Base-by-base conservation (phyloP, 306 rosid species). In the Malus sieversii region DNA sequence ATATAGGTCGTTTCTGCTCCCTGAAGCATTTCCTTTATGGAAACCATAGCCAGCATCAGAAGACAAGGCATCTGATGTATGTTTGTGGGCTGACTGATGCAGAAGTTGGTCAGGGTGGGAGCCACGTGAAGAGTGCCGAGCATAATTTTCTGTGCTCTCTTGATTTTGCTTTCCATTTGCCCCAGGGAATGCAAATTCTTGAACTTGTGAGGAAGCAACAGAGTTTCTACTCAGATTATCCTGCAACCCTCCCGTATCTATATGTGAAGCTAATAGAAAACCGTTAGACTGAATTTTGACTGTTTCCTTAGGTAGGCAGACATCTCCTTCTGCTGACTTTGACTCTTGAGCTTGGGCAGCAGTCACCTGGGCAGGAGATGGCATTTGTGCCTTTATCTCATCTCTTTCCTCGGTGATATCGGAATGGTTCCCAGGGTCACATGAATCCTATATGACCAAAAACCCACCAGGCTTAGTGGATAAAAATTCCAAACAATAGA, bases 401-500 rank as follows among this genome's bases (percentile, higher is more conserved):
- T 90, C 93, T 85, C 90, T 88, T 77, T 92, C 95, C 72, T 94
- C 95, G 6, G 95, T 87, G 79, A 89, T 59, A 81, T 94, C 97
- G 38, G 97, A 95, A 77, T 84, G 97, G 82, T 86, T 95, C 58
- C 92, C 97, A 19, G 78, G 97, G 86, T 90, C 96, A 78, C 87
- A 89, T 0, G 93, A 90, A 75, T 92, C 97, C 98, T 95, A 82
- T 70, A 78, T 35, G 68, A 66, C 70, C 81, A 80, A 83, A 33
- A 46, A 53, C 25, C 78, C 68, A 70, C 71, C 25, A 75, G 32
- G 73, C 66, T 73, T 71, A 75, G 70, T 63, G 71, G 65, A 58
- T 27, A 32, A 72, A 66, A 32, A 73, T 48, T 78, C 61, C 32
- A 52, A 64, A 78, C 45, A 69, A 60, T 45, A 32, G 33, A 66